These are phyloP conservation scores for Vigna mungo DNA, from an alignment of 306 rosid species.

Conservation along the genomic window DNA sequence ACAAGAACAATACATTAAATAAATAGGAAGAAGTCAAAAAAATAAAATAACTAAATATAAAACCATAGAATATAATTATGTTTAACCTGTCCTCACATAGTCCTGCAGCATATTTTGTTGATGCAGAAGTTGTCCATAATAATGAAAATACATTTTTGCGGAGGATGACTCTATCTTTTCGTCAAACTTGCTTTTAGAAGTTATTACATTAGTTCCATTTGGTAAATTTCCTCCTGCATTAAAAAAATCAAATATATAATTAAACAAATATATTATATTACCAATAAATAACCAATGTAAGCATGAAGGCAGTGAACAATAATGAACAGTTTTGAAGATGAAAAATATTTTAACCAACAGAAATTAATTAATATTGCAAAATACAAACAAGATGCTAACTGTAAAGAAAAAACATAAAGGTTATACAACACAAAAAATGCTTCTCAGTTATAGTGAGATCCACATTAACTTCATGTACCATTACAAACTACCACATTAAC, in stretches of 20 bases:
- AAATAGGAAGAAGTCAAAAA: background rate
- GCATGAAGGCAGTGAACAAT: slow-evolving; percentile 20
- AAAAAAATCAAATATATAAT: slow-evolving; percentile 9
- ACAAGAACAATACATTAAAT: slow-evolving; percentile 31
- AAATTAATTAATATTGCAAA: slow-evolving; percentile 23
- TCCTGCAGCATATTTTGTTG: slow-evolving; percentile 95
- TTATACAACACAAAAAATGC: background rate
- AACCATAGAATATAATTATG: slow-evolving; percentile 14
- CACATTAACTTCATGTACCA: background rate
- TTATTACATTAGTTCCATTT: slow-evolving; percentile 57
- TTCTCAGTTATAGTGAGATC: no score
- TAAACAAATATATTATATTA: background rate
- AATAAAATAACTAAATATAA: background rate
- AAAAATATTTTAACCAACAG: background rate
- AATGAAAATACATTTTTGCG: slow-evolving; percentile 88
- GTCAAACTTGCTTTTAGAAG: slow-evolving; percentile 73
- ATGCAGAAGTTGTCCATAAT: slow-evolving; percentile 85
- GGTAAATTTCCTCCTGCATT: slow-evolving; percentile 56
- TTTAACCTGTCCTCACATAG: slow-evolving; percentile 88
- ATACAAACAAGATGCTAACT: slow-evolving; percentile 14
- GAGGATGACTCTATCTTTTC: slow-evolving; percentile 83
- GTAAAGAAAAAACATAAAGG: slow-evolving; percentile 19
- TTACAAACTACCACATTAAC: background rate
- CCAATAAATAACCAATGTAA: background rate
- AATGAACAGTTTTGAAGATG: slow-evolving; percentile 4